A percentile compares a stretch with the other conserved stretches of the same genome.
phyloP scores from a whole-genome alignment of 2,329 filamentous ascomycete genomes.

The Penicillium palitans region DNA sequence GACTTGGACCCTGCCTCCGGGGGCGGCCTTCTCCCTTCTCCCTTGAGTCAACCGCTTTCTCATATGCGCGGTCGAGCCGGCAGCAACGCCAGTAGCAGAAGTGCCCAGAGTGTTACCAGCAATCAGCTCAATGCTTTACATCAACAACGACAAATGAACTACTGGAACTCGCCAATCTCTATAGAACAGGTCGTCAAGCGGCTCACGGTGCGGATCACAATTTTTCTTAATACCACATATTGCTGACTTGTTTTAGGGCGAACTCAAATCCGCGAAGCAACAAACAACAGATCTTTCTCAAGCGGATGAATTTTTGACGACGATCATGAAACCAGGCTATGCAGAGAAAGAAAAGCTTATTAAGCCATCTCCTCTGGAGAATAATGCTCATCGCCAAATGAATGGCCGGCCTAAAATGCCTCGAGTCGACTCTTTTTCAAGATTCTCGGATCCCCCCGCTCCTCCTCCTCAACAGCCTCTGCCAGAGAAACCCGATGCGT shows the following conservation, averaged over 20 bases:
- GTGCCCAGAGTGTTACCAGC: constrained; percentile 56
- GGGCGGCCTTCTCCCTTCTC: constrained; percentile 68
- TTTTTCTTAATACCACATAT: constrained; percentile 20
- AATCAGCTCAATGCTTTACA: constrained; percentile 59
- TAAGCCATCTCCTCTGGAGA: constrained; percentile 50
- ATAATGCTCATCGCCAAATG: constrained; percentile 45
- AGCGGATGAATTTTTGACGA: constrained; percentile 77
- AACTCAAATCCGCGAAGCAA: constrained; percentile 85
- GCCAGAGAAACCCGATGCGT: constrained; percentile 83
- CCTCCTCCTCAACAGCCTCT: constrained; percentile 91
- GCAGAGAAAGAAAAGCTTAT: constrained; percentile 50
- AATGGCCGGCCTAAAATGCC: constrained; percentile 50
- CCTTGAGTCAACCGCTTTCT: constrained; percentile 62
- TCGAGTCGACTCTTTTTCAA: constrained; percentile 73
- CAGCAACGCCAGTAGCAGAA: constrained; percentile 64
- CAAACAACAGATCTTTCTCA: constrained; percentile 83
- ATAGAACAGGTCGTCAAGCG: constrained; percentile 93
- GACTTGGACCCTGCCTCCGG: constrained; percentile 80
- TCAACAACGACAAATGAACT: constrained; percentile 74
- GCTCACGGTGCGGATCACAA: constrained; percentile 61
- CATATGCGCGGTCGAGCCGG: constrained; percentile 70
- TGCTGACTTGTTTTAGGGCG: constrained; percentile 60
- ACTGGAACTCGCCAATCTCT: constrained; percentile 84
- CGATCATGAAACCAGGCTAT: constrained; percentile 72
- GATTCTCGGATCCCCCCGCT: constrained; percentile 90